phyloP scores from a whole-genome alignment of 1,139 yeast genomes.

The Protomyces lactucae-debilis region DNA sequence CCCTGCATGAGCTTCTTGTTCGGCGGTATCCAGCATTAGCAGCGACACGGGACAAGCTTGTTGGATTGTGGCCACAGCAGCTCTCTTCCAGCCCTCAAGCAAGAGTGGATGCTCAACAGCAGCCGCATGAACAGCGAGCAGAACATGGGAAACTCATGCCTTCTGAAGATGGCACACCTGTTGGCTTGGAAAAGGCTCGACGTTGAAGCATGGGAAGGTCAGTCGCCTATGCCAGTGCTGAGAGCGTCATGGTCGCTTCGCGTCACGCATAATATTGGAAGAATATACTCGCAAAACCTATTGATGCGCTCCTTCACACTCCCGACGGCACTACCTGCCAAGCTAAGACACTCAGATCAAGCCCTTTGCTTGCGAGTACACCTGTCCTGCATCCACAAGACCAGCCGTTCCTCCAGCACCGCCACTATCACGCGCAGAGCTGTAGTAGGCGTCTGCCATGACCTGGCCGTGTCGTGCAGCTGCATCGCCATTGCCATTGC shows the following conservation, averaged over 20 bases:
- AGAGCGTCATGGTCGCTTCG: too few relatives aligned
- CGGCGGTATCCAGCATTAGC: slow-evolving; percentile 23
- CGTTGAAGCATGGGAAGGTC: too few relatives aligned
- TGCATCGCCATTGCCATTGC: background rate
- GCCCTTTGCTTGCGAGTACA: background rate
- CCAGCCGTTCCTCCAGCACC: background rate
- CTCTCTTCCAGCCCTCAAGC: background rate
- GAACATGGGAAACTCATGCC: too few relatives aligned
- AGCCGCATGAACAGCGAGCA: too few relatives aligned
- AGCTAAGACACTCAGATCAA: background rate
- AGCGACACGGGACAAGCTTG: background rate
- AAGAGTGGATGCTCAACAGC: background rate
- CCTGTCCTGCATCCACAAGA: background rate
- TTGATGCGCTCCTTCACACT: too few relatives aligned
- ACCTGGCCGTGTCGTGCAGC: background rate
- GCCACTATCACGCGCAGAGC: background rate
- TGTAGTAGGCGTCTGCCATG: background rate
- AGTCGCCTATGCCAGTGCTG: too few relatives aligned
- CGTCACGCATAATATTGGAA: too few relatives aligned
- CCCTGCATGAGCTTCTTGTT: slow-evolving; percentile 30
- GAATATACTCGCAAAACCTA: too few relatives aligned
- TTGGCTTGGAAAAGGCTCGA: background rate
- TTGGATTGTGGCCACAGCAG: background rate
- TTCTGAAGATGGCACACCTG: background rate
- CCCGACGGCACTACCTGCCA: too few relatives aligned